Percentiles rank a stretch among this genome's conserved stretches.
Conservation (phyloP, 441 rosid genomes). For the Aleurites moluccanus region DNA sequence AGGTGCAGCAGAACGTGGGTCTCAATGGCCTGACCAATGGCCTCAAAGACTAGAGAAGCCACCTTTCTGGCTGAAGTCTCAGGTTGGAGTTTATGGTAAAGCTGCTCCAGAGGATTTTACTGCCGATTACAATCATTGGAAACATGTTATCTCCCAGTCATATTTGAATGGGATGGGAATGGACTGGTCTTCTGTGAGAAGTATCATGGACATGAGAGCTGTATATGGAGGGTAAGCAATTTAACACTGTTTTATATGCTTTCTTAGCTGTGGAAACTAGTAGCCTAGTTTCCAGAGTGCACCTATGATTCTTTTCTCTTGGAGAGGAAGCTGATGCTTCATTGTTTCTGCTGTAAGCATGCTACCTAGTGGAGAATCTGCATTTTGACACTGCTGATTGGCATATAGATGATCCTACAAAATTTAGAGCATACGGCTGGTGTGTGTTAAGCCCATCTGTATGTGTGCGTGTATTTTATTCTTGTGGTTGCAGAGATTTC, state of each 20-base stretch:
- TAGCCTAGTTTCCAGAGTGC: not conserved
- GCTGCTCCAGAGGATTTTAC: slow-evolving; percentile 83
- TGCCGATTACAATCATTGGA: slow-evolving; percentile 82
- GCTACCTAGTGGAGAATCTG: not conserved
- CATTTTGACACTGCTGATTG: slow-evolving; percentile 45
- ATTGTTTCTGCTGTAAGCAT: not conserved
- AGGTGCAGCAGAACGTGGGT: slow-evolving; percentile 60
- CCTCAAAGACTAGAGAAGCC: slow-evolving; percentile 71
- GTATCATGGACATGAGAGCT: slow-evolving; percentile 96
- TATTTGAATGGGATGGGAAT: slow-evolving; percentile 81
- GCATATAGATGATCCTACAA: slow-evolving; percentile 49
- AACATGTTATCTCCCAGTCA: slow-evolving; percentile 72
- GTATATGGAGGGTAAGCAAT: slow-evolving; percentile 87
- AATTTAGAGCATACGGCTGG: not conserved
- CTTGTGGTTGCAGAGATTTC: not conserved
- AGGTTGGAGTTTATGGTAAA: slow-evolving; percentile 89
- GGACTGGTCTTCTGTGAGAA: slow-evolving; percentile 78
- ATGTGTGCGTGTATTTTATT: not conserved
- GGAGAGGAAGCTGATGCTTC: not conserved
- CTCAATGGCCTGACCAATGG: slow-evolving; percentile 95
- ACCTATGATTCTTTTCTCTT: not conserved
- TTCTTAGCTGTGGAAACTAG: not conserved
- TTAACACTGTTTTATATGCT: not conserved
- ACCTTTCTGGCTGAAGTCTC: slow-evolving; percentile 81
- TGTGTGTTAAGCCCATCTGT: not conserved